Evolutionary conservation across 2,329 filamentous ascomycete species (phyloP), one percentile per base, ranked within the genome.

Genomic region (Fusarium longipes): DNA sequence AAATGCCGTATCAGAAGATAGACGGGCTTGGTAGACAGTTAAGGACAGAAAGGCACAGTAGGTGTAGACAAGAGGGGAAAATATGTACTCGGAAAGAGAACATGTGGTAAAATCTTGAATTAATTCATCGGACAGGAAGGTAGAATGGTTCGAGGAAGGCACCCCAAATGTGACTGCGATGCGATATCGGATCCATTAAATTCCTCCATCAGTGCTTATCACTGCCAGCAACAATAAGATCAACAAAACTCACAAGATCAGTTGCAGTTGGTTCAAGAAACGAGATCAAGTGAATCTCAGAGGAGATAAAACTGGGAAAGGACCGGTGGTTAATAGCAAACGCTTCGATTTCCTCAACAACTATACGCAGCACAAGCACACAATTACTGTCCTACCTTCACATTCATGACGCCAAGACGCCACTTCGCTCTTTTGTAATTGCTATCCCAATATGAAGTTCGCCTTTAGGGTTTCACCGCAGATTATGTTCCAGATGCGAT

Each of bases 381-480:
- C 33, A 22, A 47, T 45, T 30, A 52, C 43, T 42, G 69, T 73
- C 69, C 49, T 47, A 73, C 64, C 42, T 47, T 42, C 58, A 59
- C 52, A 60, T 22, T 27, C 40, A 49, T 45, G 48, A 33, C 35
- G 47, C n/a, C 22, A 55, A 11, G 35, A 38, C 52, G 47, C 49
- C 55, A 60, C 55, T 25, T 63, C 38, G 33, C 30, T 48, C 47
- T 48, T 18, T 22, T 51, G 17, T 44, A 29, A 24, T 24, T 27
- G 32, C 14, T 33, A 40, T 25, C 51, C 44, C 33, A 24, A 51
- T 27, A 52, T 51, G 20, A 36, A 35, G 14, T 36, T 49, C 27
- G 30, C 10, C 17, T 53, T 48, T 27, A 44, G 30, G 8, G 71
- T 73, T 56, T 50, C 63, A 73, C 71, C 27, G 52, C 71, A 61